Evolutionary conservation across 768 basidiomycete species (phyloP).

Genomic region (Boletus edulis): DNA sequence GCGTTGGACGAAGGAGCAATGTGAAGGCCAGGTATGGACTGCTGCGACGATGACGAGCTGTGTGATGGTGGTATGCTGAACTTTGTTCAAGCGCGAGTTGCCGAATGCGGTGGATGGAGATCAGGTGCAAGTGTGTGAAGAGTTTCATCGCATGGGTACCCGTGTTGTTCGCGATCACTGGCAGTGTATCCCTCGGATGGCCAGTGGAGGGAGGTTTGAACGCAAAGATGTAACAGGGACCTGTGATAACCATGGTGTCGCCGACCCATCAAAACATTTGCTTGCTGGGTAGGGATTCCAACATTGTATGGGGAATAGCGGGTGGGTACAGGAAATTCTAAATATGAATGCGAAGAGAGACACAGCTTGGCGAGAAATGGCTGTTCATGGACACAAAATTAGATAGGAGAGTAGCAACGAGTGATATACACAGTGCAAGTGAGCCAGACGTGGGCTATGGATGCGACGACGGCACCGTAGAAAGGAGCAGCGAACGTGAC

Average conservation of each 20-base stretch:
- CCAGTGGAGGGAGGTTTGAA: not conserved
- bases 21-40: not conserved
- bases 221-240: slow-evolving; percentile 10
- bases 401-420: no score
- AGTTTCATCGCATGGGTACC: slow-evolving; percentile 10
- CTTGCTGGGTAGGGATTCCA: not conserved
- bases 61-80: not conserved
- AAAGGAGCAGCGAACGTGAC: not conserved
- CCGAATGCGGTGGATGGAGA: slow-evolving; percentile 4
- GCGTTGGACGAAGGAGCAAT: not conserved
- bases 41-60: slow-evolving; percentile 10
- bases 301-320: not conserved
- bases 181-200: slow-evolving; percentile 7
- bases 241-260: not conserved
- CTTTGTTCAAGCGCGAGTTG: slow-evolving; percentile 3
- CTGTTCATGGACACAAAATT: no score
- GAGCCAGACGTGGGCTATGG: no score
- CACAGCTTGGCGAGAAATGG: slow-evolving; percentile 6
- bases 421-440: no score
- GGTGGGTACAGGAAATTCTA: not conserved
- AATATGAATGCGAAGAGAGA: not conserved
- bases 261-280: slow-evolving; percentile 11
- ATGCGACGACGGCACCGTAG: slow-evolving; percentile 5
- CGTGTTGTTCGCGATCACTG: slow-evolving; percentile 16
- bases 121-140: slow-evolving; percentile 1